Evolutionary conservation across 2,329 filamentous ascomycete genomes (phyloP), one percentile per base, ranked within the genome.

Genomic region (Phialophora macrospora): DNA sequence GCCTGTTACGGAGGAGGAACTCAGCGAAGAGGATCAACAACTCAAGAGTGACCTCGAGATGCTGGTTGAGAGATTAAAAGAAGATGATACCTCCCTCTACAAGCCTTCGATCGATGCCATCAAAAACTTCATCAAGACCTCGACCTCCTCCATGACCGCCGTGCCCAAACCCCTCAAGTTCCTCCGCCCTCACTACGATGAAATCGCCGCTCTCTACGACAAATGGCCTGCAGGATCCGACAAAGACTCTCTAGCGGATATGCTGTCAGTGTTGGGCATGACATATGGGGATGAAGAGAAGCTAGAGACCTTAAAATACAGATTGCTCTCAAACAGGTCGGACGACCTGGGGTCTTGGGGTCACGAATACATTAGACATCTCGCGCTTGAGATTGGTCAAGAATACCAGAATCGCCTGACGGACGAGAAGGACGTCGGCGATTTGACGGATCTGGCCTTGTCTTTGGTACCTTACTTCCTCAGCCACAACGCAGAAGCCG

Each of bases 141-240:
- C 95, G 66, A 99, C 95, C 72, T 98, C 93, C 66, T 99, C 96
- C 54, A 99, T 99, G 95, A 99, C 95, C 56, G 95, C 95, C 66
- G 95, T 99, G 68, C 95, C 96, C 26, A 99, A 99, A 81, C 95
- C 95, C 38, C 86, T 99, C 74, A 99, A 99, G 81, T 99, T 99
- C 79, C 87, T 99, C 70, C 88, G 95, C 82, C 95, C 94, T 72
- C 94, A 99, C 80, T 99, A 98, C 82, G 91, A 96, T 80, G 88
- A 90, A 64, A 84, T 99, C 76, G 90, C 90, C 69, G 90, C 90
- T 78, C 83, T 93, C 30, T 97, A 97, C 82, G 93, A 96, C 66
- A 87, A 90, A 77, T 99, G 96, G 95, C 85, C 90, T 3, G 85
- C 86, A 63, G 88, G 92, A 70, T 87, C 92, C 60, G 88, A 97